Evolutionary conservation across 495 filamentous ascomycete species (phyloP).

Genomic region (Hypoxylon crocopeplum): DNA sequence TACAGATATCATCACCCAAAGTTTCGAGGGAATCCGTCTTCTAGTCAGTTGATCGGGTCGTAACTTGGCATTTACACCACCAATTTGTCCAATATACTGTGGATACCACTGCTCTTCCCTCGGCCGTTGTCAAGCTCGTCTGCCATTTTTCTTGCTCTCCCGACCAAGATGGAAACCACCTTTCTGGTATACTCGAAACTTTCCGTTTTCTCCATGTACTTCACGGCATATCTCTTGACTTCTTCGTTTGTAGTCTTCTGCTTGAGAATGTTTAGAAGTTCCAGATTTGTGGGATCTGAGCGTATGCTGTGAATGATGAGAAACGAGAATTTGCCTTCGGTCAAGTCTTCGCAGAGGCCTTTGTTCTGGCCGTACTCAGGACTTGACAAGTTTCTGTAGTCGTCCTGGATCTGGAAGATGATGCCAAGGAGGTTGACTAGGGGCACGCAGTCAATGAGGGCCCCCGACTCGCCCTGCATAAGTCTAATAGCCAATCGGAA

Average conservation of each 20-base stretch:
- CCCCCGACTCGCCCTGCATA: conserved; percentile 88
- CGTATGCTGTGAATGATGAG: conserved; percentile 96
- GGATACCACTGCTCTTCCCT: conserved; percentile 52
- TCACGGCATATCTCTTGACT: conserved; percentile 90
- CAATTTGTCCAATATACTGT: conserved; percentile 59
- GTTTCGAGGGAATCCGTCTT: neutral
- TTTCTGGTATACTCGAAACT: conserved; percentile 85
- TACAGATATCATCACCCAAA: neutral
- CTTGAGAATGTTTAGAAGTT: conserved; percentile 89
- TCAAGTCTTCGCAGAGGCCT: conserved; percentile 94
- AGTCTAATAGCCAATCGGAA: conserved; percentile 94
- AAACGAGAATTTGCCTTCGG: conserved; percentile 98
- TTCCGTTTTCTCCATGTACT: conserved; percentile 87
- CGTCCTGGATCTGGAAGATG: conserved; percentile 95
- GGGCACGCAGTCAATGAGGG: conserved; percentile 73
- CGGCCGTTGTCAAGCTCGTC: conserved; percentile 67
- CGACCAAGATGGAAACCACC: conserved; percentile 70
- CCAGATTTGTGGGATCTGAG: conserved; percentile 75
- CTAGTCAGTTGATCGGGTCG: neutral
- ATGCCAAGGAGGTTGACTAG: conserved; percentile 91
- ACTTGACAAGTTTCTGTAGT: conserved; percentile 87
- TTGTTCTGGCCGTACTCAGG: conserved; percentile 83
- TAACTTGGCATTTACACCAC: conserved; percentile 35
- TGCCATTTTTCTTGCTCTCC: conserved; percentile 69
- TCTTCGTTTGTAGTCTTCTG: conserved; percentile 86